Conservation (phyloP, 345 rosid species). For the Rhodamnia rubescens region DNA sequence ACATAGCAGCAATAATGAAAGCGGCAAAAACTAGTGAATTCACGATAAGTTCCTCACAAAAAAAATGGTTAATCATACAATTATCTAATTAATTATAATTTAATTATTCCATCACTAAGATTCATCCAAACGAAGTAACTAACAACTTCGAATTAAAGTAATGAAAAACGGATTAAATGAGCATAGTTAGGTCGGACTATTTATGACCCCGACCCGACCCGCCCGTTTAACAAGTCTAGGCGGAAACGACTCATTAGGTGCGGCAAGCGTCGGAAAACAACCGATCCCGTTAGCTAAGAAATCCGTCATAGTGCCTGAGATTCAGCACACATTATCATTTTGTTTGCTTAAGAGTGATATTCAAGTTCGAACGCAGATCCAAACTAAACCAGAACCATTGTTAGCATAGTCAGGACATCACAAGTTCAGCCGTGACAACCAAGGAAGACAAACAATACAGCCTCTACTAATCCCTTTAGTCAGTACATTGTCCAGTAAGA, state of each 20-base stretch:
- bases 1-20: too few species aligned
- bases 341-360: background rate
- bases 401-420: background rate
- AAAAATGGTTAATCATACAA: too few species aligned
- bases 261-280: background rate
- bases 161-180: too few species aligned
- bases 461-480: background rate
- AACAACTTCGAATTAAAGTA: too few species aligned
- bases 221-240: background rate
- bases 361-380: background rate
- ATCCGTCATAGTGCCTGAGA: background rate
- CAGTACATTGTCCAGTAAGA: background rate
- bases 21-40: too few species aligned
- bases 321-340: background rate
- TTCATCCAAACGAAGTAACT: too few species aligned
- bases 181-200: too few species aligned
- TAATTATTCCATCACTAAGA: too few species aligned
- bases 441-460: background rate
- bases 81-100: too few species aligned
- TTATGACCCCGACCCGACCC: too few species aligned
- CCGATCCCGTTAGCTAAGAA: background rate
- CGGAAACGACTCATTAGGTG: background rate
- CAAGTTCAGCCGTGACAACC: background rate
- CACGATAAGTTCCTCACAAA: too few species aligned
- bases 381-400: background rate